These are phyloP conservation scores for Fragilaria crotonensis DNA, from an alignment of 108 stramenopile species.

Conservation along the genomic window DNA sequence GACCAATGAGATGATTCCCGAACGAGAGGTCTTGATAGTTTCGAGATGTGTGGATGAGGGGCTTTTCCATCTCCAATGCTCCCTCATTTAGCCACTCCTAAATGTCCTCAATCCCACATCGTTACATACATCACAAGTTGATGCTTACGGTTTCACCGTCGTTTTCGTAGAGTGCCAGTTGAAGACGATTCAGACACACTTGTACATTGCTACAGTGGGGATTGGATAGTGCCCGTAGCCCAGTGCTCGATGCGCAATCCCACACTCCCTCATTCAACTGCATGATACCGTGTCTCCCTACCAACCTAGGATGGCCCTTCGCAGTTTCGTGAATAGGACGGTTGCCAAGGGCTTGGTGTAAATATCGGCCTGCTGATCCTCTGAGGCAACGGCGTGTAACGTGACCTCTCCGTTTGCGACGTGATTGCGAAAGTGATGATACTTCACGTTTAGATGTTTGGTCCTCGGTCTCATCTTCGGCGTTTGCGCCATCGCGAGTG, in stretches of 20 bases:
- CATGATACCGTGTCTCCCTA: background rate
- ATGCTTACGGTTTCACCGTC: no score
- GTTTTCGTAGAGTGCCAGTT: no score
- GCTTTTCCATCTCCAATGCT: no score
- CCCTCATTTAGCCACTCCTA: background rate
- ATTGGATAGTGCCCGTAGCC: background rate
- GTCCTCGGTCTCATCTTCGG: slow-evolving; percentile 4
- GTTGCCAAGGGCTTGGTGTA: slow-evolving; percentile 4
- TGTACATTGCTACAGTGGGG: background rate
- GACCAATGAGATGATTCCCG: no score
- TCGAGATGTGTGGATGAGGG: no score
- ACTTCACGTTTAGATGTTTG: slow-evolving; percentile 7
- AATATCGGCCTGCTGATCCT: slow-evolving; percentile 6
- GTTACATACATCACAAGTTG: no score
- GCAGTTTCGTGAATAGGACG: background rate
- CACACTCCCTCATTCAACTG: background rate
- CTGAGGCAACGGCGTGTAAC: background rate
- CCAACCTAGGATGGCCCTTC: background rate
- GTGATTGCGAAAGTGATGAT: slow-evolving; percentile 8
- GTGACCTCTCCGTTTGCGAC: slow-evolving; percentile 3
- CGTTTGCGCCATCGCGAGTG: slow-evolving; percentile 1
- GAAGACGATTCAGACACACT: background rate
- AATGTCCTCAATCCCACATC: background rate
- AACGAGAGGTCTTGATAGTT: no score
- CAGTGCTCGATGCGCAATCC: background rate